A percentile compares a stretch with the other conserved stretches of the same genome.
Conservation (phyloP, 305 asterid genomes). For the Withania somnifera region DNA sequence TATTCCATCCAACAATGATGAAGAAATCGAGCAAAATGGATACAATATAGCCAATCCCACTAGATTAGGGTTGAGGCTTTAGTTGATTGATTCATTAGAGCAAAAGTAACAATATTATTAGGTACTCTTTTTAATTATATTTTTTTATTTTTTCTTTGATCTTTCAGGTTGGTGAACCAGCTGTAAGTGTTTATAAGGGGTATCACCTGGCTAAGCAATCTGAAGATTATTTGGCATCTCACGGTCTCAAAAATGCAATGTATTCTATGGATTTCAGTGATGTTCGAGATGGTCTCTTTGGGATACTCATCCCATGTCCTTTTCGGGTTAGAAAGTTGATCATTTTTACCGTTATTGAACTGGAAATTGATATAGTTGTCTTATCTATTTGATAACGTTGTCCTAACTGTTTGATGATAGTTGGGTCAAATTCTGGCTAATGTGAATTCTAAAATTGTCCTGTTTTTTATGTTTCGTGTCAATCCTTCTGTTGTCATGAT, state of each 20-base stretch:
- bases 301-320: conserved; percentile 65
- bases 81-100: neutral
- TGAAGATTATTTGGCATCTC: conserved; percentile 67
- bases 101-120: neutral
- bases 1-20: too few species aligned
- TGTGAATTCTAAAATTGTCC: neutral
- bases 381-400: neutral
- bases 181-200: conserved; percentile 69
- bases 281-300: conserved; percentile 73
- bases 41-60: too few species aligned
- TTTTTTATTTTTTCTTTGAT: neutral
- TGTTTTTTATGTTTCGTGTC: neutral
- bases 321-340: conserved; percentile 56
- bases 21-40: too few species aligned
- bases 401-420: neutral
- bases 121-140: too few species aligned
- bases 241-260: conserved; percentile 72
- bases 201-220: conserved; percentile 65
- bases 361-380: neutral
- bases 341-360: neutral
- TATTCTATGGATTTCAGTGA: conserved; percentile 45
- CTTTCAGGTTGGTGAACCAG: conserved; percentile 54
- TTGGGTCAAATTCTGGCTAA: neutral
- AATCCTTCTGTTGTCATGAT: neutral
- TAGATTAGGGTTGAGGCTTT: neutral